Conservation (phyloP, 2,329 filamentous ascomycete species). For the Corinectria fuckeliana region DNA sequence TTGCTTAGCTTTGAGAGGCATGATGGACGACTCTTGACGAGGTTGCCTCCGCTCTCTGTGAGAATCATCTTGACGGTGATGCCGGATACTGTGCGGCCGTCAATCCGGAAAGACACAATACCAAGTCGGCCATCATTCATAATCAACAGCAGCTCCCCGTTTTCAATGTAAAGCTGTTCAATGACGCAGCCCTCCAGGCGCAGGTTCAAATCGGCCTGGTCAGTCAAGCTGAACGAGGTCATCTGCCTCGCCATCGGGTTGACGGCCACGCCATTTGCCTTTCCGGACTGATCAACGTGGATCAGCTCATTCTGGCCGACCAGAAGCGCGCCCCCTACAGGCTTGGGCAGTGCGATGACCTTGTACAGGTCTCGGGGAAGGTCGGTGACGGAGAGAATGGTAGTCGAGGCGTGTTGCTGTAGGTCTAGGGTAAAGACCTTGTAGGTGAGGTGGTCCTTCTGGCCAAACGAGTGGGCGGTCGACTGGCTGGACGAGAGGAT, state of each 20-base stretch:
- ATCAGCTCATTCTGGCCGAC: constrained; percentile 90
- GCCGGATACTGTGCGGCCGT: constrained; percentile 90
- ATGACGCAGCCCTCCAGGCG: constrained; percentile 82
- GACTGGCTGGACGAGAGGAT: constrained; percentile 81
- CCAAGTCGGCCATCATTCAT: constrained; percentile 77
- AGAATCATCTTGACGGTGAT: constrained; percentile 74
- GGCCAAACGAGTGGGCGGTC: constrained; percentile 78
- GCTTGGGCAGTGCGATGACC: constrained; percentile 81
- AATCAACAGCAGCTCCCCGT: constrained; percentile 84
- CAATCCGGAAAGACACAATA: constrained; percentile 81
- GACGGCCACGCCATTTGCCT: constrained; percentile 88
- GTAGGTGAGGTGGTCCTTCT: constrained; percentile 86
- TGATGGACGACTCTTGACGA: constrained; percentile 69
- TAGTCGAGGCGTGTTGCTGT: constrained; percentile 90
- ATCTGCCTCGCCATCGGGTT: constrained; percentile 86
- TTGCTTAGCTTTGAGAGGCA: constrained; percentile 73
- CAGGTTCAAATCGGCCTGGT: constrained; percentile 82
- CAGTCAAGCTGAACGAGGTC: constrained; percentile 83
- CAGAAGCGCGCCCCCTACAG: constrained; percentile 87
- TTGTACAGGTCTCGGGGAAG: constrained; percentile 87
- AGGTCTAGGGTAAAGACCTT: constrained; percentile 95
- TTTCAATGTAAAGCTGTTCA: constrained; percentile 76
- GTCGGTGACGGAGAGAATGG: constrained; percentile 83
- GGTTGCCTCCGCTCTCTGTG: constrained; percentile 65
- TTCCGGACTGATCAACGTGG: constrained; percentile 94